These are phyloP conservation scores for Phytopythium vexans DNA, from an alignment of 352 stramenopile genomes.

Conservation along the genomic window DNA sequence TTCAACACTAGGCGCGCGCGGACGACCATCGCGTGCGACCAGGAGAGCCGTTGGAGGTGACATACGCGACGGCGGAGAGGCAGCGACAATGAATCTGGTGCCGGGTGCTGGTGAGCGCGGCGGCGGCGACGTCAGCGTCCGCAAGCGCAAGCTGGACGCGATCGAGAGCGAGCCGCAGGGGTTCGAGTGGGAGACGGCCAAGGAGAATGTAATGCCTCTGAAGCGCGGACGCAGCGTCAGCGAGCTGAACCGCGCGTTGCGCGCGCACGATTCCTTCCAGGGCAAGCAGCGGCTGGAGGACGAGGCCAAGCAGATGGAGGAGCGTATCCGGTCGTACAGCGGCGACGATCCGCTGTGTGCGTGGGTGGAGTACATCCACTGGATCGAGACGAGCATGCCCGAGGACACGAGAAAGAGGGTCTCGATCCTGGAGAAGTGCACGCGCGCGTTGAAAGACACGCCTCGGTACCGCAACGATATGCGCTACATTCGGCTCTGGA, in stretches of 20 bases:
- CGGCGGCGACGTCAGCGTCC: slow-evolving; percentile 1
- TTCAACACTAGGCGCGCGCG: no score
- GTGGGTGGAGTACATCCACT: slow-evolving; percentile 77
- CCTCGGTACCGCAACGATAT: slow-evolving; percentile 72
- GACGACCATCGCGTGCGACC: no score
- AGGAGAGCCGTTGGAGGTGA: no score
- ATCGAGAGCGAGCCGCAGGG: slow-evolving; percentile 6
- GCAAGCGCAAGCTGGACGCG: slow-evolving; percentile 31
- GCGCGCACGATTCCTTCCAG: slow-evolving; percentile 59
- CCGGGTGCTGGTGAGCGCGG: background rate
- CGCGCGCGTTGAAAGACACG: slow-evolving; percentile 60
- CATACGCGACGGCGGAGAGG: no score
- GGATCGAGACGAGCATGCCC: slow-evolving; percentile 78
- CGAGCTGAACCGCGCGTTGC: slow-evolving; percentile 74
- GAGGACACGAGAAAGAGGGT: slow-evolving; percentile 85
- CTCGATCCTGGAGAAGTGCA: slow-evolving; percentile 66
- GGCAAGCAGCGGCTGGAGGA: slow-evolving; percentile 53
- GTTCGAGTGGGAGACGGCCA: slow-evolving; percentile 84
- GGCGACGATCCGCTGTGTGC: slow-evolving; percentile 64
- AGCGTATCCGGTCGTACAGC: slow-evolving; percentile 37
- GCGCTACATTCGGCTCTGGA: slow-evolving; percentile 81
- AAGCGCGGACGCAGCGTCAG: slow-evolving; percentile 74
- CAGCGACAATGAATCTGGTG: slow-evolving; percentile 7
- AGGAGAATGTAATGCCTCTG: slow-evolving; percentile 87
- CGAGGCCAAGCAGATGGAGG: slow-evolving; percentile 49